Base-by-base conservation (phyloP, 129 eudicot genomes). In the Escallonia rubra region DNA sequence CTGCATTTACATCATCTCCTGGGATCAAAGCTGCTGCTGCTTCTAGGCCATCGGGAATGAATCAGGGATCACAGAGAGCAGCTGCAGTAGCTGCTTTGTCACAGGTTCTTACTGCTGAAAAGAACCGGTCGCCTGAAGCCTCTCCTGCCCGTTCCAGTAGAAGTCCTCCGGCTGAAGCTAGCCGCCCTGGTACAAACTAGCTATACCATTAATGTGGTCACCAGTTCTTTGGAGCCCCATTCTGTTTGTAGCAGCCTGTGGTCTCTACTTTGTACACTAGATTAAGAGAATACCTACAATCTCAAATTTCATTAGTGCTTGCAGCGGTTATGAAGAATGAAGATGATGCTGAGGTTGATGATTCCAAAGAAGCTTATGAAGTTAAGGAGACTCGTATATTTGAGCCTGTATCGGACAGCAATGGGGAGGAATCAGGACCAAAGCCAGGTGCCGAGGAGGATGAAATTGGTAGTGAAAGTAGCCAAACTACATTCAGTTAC, bases 81-180 rank as follows among this genome's bases (percentile, higher is more conserved):
- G 99, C 99, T 71, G 99, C 96, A 43, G 95, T 93, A 48, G 99
- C 99, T 78, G 99, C 99, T 76, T 80, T 93, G 59, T 93, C 99
- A 39, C 75, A 81, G 1, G 99, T 90, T 73, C 90, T 93, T 64
- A 93, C 95, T 67, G 99, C 99, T 9, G 99, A 93, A 79, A 89
- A 86, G 81, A 89, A 86, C 65, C 73, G 76, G 3, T 67, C 96
- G 8, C 83, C 86, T 13, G 87, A 85, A 6, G 73, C 77, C 46
- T 93, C 99, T 72, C 96, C 98, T 10, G 74, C 61, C n/a, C 79
- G 83, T 44, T 79, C 95, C 10, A 74, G 71, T 76, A 76, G 89
- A 78, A 82, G 91, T 68, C 84, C 95, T n/a, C 79, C 79, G 10
- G 58, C 87, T 49, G 87, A 80, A 75, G 14, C 83, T 64, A 78